Percentiles rank a stretch among this genome's conserved stretches.
Evolutionary conservation across 495 filamentous ascomycete genomes (phyloP).

Genomic region (Annulohypoxylon bovei): DNA sequence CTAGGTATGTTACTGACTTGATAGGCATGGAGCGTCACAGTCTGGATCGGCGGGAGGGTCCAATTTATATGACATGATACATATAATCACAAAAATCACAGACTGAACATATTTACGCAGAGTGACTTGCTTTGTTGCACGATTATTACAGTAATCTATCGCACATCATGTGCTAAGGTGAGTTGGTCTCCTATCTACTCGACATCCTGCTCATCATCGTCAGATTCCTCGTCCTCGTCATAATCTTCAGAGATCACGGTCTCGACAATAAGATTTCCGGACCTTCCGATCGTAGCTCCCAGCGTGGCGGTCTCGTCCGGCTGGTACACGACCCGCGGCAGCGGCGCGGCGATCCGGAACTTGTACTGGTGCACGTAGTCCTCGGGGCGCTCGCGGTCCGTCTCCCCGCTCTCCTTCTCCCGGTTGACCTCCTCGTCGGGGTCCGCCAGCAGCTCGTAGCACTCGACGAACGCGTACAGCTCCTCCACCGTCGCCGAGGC

Average conservation of each 20-base stretch:
- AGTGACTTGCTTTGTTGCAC: not conserved
- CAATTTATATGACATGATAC: not conserved
- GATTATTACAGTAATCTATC: conserved; percentile 5
- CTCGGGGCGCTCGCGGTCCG: conserved; percentile 62
- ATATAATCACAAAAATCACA: not conserved
- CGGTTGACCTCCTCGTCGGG: conserved; percentile 38
- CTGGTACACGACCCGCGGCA: conserved; percentile 83
- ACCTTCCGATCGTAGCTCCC: conserved; percentile 77
- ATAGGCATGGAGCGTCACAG: not conserved
- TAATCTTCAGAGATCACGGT: conserved; percentile 41
- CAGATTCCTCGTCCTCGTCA: conserved; percentile 39
- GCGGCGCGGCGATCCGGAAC: conserved; percentile 82
- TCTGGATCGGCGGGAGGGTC: no score
- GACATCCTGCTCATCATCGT: conserved; percentile 8
- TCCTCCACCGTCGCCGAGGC: conserved; percentile 78
- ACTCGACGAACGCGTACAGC: conserved; percentile 96
- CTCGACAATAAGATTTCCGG: conserved; percentile 91
- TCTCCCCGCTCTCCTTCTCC: conserved; percentile 42
- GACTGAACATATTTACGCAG: not conserved
- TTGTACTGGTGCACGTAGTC: conserved; percentile 79
- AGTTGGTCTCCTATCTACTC: not conserved
- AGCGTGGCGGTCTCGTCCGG: conserved; percentile 71
- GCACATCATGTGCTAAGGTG: not conserved
- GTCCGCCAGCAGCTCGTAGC: conserved; percentile 71
- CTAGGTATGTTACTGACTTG: no score